Base-by-base conservation (phyloP, 495 filamentous ascomycete genomes). In the Trichoderma parareesei region DNA sequence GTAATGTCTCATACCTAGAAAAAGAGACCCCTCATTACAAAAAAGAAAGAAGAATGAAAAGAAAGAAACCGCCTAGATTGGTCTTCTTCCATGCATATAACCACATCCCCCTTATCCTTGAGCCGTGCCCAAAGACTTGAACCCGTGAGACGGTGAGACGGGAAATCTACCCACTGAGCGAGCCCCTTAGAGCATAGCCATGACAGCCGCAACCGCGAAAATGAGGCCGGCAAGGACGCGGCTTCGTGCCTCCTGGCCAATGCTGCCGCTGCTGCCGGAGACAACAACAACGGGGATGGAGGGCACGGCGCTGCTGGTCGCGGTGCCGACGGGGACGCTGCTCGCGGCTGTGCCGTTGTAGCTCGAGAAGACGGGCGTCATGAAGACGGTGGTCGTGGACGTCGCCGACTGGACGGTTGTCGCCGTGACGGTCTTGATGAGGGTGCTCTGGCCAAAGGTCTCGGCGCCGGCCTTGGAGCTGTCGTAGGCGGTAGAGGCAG, bases 251-350 rank as follows among this genome's bases (percentile, higher is more conserved):
- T 27, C 38, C 35, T 27, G 27, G 27, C 27, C 27, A 27, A 42
- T 40, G 60, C 60, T 38, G 16, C 42, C 20, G 38, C 10, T 33
- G 38, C 38, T 37, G 61, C 61, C 42, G 6, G 61, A 63, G 18
- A 53, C 63, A 27, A 40, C 63, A 27, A 40, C 33, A 53, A 57
- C 37, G 6, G 63, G 48, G 14, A 42, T 60, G 53, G 48, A 11
- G 38, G 53, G 63, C 9, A 65, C 35, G 49, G 41, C 14, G 10
- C 11, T 8, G 27, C 41, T 20, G 3, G 41, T 35, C 27, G 37
- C 40, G 4, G 55, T 65, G 27, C 38, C 60, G 38, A 65, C 66
- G 46, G 66, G 41, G 59, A 62, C 68, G 67, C n/a, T 42, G 33
- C 20, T 53, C 33, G 44, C 57, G 27, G 27, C 27, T 1, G 65